phyloP scores from a whole-genome alignment of 306 rosid species.

The Trifolium dubium region DNA sequence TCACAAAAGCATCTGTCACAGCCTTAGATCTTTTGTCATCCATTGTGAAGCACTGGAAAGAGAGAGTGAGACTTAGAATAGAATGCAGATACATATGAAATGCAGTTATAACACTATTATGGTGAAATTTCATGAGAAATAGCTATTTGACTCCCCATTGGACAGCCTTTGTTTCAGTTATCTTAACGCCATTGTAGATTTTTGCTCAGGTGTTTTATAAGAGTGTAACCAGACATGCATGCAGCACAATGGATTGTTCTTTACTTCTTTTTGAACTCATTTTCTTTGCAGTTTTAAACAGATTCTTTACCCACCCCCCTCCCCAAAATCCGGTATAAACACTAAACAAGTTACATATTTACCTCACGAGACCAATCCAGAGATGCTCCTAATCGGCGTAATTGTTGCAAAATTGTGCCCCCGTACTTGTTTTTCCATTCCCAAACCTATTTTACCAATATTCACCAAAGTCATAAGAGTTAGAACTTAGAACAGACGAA shows the following conservation, averaged over 20 bases:
- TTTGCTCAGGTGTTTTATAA: conserved; percentile 1
- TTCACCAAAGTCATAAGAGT: conserved; percentile 28
- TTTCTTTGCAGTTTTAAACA: not conserved
- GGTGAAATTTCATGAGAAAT: conserved; percentile 22
- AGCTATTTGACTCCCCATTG: not conserved
- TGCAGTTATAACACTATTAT: not conserved
- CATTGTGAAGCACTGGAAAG: conserved; percentile 89
- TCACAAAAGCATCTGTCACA: conserved; percentile 92
- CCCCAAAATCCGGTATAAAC: not conserved
- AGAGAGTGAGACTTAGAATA: conserved; percentile 23
- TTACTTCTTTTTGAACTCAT: conserved; percentile 8
- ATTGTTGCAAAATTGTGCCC: conserved; percentile 78
- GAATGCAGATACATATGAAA: conserved; percentile 13
- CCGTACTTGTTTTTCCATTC: conserved; percentile 89
- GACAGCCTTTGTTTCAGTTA: conserved; percentile 18
- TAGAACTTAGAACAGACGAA: conserved; percentile 17
- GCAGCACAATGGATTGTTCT: conserved; percentile 4
- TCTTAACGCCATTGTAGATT: not conserved
- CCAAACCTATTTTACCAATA: conserved; percentile 75
- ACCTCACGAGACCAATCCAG: conserved; percentile 99
- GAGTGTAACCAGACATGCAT: not conserved
- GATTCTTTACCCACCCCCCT: not conserved
- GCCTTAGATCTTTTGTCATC: conserved; percentile 85
- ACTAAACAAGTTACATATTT: conserved; percentile 33
- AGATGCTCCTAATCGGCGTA: conserved; percentile 92